Evolutionary conservation across 2,329 filamentous ascomycete genomes (phyloP).

Genomic region (Aciculosporium take): DNA sequence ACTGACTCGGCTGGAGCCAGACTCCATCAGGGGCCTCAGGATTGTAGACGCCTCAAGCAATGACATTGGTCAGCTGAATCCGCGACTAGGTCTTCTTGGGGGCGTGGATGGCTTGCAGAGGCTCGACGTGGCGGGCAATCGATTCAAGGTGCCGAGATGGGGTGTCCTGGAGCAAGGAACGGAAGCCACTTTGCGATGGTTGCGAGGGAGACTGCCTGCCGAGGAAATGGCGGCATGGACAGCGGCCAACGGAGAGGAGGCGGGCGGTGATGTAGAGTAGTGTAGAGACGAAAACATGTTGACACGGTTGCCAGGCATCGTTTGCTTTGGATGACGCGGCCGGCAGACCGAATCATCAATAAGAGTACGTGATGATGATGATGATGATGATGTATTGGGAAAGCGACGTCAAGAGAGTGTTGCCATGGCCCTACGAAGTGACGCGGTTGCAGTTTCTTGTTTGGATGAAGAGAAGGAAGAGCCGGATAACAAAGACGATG

Average conservation of each 20-base stretch:
- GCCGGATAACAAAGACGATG: not conserved
- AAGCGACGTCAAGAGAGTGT: too few species aligned
- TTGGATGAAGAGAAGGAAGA: not conserved
- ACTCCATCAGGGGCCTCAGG: slow-evolving; percentile 58
- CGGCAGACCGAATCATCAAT: not conserved
- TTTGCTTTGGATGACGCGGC: not conserved
- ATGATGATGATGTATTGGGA: too few species aligned
- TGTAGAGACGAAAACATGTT: not conserved
- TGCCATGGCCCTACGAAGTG: not conserved
- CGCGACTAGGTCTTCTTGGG: slow-evolving; percentile 63
- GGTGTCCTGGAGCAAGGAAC: slow-evolving; percentile 77
- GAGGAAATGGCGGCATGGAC: slow-evolving; percentile 45
- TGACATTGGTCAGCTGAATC: slow-evolving; percentile 67
- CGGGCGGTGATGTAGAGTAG: slow-evolving; percentile 9
- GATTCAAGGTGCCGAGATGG: slow-evolving; percentile 75
- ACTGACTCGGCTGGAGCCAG: slow-evolving; percentile 56
- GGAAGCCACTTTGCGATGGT: slow-evolving; percentile 67
- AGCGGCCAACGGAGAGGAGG: slow-evolving; percentile 27
- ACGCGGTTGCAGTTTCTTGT: not conserved
- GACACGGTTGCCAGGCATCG: not conserved
- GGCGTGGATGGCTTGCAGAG: slow-evolving; percentile 44
- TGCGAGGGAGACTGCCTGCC: slow-evolving; percentile 59
- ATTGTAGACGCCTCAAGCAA: slow-evolving; percentile 74
- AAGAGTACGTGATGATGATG: too few species aligned
- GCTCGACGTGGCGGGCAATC: slow-evolving; percentile 70